Percentiles rank a stretch among this genome's conserved stretches.
Conservation (phyloP, 306 rosid genomes). For the Albizia julibrissin region DNA sequence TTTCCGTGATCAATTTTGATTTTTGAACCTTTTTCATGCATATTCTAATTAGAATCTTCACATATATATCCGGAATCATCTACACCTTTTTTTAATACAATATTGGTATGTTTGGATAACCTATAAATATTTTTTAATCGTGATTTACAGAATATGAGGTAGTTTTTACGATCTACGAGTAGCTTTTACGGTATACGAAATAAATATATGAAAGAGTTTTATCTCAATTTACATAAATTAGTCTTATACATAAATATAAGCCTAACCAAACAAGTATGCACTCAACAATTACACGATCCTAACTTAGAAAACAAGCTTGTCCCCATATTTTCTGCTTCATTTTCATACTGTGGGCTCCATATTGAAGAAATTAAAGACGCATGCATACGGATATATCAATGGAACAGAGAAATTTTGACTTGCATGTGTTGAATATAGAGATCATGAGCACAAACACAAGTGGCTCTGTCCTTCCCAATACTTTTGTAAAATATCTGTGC, state of each 20-base stretch:
- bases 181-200: no score
- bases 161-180: no score
- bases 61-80: background rate
- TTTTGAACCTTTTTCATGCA: background rate
- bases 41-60: background rate
- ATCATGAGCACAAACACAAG: background rate
- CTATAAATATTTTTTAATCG: no score
- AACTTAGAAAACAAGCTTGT: background rate
- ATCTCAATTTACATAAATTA: no score
- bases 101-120: no score
- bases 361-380: background rate
- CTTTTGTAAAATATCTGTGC: background rate
- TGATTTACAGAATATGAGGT: no score
- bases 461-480: background rate
- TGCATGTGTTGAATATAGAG: background rate
- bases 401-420: background rate
- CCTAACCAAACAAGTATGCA: no score
- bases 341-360: conserved; percentile 33
- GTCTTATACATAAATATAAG: no score
- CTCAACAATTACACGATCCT: background rate
- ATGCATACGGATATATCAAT: background rate
- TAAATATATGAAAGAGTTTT: no score
- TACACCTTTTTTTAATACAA: background rate
- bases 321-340: conserved; percentile 16
- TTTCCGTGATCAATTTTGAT: conserved; percentile 17